A percentile compares a stretch with the other conserved stretches of the same genome.
These are phyloP conservation scores for Epichloe uncinata DNA, from an alignment of 2,329 filamentous ascomycete genomes.

Conservation along the genomic window DNA sequence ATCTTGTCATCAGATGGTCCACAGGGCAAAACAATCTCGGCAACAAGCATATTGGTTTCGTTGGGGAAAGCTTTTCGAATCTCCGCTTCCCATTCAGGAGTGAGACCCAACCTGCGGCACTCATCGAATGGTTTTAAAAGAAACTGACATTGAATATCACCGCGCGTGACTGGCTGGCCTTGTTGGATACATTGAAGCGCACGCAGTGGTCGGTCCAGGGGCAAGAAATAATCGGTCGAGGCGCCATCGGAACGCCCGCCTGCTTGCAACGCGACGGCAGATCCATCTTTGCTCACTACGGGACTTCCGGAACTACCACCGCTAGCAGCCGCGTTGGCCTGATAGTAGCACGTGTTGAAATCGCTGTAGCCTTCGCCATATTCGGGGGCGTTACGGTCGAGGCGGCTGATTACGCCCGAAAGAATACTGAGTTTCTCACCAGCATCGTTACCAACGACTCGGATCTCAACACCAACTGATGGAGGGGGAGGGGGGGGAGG, in stretches of 20 bases:
- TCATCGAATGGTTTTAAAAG: conserved; percentile 96
- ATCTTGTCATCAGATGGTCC: conserved; percentile 80
- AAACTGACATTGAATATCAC: conserved; percentile 97
- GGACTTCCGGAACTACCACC: conserved; percentile 97
- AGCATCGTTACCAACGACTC: conserved; percentile 96
- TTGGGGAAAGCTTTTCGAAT: conserved; percentile 75
- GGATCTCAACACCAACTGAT: conserved; percentile 76
- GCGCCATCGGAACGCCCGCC: conserved; percentile 89
- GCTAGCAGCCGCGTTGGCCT: conserved; percentile 91
- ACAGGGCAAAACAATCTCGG: conserved; percentile 84
- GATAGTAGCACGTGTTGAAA: conserved; percentile 93
- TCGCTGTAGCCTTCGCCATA: conserved; percentile 97
- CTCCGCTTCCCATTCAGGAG: conserved; percentile 71
- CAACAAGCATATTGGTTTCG: conserved; percentile 93
- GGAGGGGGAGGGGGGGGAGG: background rate
- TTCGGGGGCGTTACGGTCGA: conserved; percentile 97
- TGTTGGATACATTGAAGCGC: conserved; percentile 77
- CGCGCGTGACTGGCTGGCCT: conserved; percentile 63
- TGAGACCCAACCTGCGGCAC: conserved; percentile 77
- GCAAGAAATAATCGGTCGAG: conserved; percentile 94
- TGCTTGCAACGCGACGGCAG: conserved; percentile 83
- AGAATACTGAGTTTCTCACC: conserved; percentile 97
- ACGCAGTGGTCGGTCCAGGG: conserved; percentile 76
- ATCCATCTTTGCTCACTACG: conserved; percentile 89
- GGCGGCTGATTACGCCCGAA: conserved; percentile 88